These are phyloP conservation scores for Fusarium haematococcum DNA, from an alignment of 2,329 filamentous ascomycete species.

Conservation along the genomic window DNA sequence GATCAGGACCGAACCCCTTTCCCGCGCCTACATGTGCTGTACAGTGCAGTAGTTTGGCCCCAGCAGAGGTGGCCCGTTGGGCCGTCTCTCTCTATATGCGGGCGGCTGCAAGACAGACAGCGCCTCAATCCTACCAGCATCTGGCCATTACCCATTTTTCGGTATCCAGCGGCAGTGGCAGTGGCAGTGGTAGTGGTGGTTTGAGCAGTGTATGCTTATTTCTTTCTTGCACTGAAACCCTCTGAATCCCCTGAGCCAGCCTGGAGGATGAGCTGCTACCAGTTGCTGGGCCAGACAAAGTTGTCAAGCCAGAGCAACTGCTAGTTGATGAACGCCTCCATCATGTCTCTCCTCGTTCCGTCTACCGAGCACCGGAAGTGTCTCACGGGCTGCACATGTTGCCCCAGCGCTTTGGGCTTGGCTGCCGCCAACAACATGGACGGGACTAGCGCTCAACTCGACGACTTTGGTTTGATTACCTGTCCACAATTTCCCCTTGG, in stretches of 20 bases:
- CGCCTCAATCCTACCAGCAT: conserved; percentile 6
- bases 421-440: conserved; percentile 8
- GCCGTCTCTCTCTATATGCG: background rate
- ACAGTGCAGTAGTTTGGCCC: background rate
- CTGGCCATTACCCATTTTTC: conserved; percentile 3
- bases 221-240: background rate
- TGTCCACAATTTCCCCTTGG: conserved; percentile 45
- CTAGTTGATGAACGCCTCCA: conserved; percentile 2
- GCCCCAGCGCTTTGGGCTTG: conserved; percentile 3
- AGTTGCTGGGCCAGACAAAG: conserved; percentile 14
- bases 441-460: conserved; percentile 15
- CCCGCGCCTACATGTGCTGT: conserved; percentile 2
- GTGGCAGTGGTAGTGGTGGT: background rate
- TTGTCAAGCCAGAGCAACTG: background rate
- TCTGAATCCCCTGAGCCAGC: background rate
- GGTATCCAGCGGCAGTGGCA: conserved; percentile 4
- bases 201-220: conserved; percentile 9
- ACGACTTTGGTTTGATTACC: conserved; percentile 41
- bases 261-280: background rate
- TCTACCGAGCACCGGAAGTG: background rate
- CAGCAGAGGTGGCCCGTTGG: background rate
- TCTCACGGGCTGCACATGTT: conserved; percentile 14
- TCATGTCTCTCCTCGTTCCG: background rate
- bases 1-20: background rate
- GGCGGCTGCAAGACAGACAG: background rate